Evolutionary conservation across 2,329 filamentous ascomycete genomes (phyloP), one percentile per base, ranked within the genome.

Genomic region (Metarhizium robertsii): DNA sequence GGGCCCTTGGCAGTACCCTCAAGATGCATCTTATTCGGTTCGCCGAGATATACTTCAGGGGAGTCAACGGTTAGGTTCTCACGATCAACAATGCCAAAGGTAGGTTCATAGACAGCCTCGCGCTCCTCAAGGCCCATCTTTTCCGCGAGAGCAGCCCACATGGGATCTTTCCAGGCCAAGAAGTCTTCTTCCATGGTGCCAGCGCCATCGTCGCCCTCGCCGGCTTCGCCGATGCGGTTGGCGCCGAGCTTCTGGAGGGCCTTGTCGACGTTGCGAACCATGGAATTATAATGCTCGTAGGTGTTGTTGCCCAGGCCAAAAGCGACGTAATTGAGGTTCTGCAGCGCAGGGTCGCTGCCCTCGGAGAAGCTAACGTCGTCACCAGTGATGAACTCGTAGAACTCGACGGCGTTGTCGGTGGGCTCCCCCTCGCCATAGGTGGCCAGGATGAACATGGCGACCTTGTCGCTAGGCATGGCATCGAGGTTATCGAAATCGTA

Each of bases 111-210:
- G 58, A 95, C 85, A 59, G 92, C 90, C 70, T 99, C 95, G 57
- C 94, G 91, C 75, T 99, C 94, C 73, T 97, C 88, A 55, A 99
- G 77, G 54, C 83, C 83, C 87, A 99, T 90, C 67, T 89, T 85
- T 61, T 89, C 82, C 29, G 87, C 79, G 53, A 99, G 79, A 58
- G 88, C 88, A 65, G 81, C 78, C 94, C 95, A 99, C 94, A 99
- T 99, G 59, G 92, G 92, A 66, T 99, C 94, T 76, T 99, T 99
- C 94, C 94, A 99, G 61, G 92, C 90, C 65, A 99, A 76, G 72
- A 97, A 99, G 67, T 99, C 95, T 75, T 99, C 95, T 75, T 99
- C 94, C 95, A 99, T 99, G 56, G 94, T 99, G 59, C 95, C 94
- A 61, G 94, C 92, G 61, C 95, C 94, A 69, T 99, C 94, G 66